phyloP scores from a whole-genome alignment of 768 basidiomycete genomes.

The Kwoniella botswanensis region DNA sequence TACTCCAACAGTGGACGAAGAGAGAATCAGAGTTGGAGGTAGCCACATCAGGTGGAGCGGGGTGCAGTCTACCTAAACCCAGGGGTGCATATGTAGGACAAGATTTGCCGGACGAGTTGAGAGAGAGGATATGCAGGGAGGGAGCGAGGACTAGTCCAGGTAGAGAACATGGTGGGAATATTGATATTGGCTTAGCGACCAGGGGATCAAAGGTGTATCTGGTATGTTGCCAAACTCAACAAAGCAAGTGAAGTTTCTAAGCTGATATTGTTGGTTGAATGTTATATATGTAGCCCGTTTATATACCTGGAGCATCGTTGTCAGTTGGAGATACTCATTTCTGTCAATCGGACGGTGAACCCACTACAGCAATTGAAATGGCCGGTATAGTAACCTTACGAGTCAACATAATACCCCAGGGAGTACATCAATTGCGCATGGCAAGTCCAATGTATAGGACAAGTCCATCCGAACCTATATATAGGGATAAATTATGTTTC shows the following conservation, averaged over 20 bases:
- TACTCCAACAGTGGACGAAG: conserved; percentile 75
- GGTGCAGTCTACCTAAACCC: conserved; percentile 64
- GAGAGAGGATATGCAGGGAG: conserved; percentile 66
- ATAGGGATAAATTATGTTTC: conserved; percentile 76
- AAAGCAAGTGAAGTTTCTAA: neutral
- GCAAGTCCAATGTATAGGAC: conserved; percentile 78
- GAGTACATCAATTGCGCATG: conserved; percentile 73
- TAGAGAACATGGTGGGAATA: conserved; percentile 74
- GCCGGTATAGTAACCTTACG: conserved; percentile 75
- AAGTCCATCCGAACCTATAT: conserved; percentile 66
- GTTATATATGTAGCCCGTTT: conserved; percentile 74
- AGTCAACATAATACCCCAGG: conserved; percentile 74
- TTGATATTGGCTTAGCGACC: conserved; percentile 71
- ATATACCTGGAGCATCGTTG: conserved; percentile 73
- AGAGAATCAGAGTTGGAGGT: conserved; percentile 70
- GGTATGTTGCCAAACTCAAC: conserved; percentile 14
- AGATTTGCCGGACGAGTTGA: conserved; percentile 63
- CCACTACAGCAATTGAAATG: conserved; percentile 74
- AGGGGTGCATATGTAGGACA: conserved; percentile 73
- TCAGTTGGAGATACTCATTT: conserved; percentile 81
- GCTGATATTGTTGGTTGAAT: conserved; percentile 45
- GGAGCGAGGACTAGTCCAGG: conserved; percentile 77
- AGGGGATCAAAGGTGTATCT: conserved; percentile 41
- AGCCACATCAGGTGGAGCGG: conserved; percentile 5
- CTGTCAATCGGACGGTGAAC: conserved; percentile 71